Conservation (phyloP, 202 grass and related monocot genomes). For the Setaria viridis region DNA sequence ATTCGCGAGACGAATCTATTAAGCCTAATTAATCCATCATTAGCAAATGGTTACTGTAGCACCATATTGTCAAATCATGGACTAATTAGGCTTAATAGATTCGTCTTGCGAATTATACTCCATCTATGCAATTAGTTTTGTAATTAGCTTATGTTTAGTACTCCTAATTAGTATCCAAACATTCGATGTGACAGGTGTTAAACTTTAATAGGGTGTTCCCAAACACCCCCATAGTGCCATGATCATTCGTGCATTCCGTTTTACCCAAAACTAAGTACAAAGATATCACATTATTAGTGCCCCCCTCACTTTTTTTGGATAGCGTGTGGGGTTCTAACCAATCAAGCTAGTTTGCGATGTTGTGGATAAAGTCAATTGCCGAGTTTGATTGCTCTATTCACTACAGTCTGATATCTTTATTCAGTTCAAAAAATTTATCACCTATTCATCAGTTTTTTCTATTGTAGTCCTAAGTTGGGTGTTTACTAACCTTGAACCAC, state of each 20-base stretch:
- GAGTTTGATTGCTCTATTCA: background rate
- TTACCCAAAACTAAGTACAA: background rate
- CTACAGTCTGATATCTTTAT: background rate
- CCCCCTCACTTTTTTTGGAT: background rate
- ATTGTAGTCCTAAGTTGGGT: background rate
- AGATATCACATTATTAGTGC: too few species aligned
- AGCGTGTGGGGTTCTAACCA: background rate
- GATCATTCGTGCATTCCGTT: background rate
- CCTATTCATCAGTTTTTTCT: slow-evolving; percentile 10
- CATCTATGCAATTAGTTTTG: too few species aligned
- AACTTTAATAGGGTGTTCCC: too few species aligned
- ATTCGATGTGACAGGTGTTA: too few species aligned
- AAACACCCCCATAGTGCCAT: background rate
- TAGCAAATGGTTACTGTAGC: too few species aligned
- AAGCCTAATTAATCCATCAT: too few species aligned
- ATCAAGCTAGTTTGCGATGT: slow-evolving; percentile 13
- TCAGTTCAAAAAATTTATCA: background rate
- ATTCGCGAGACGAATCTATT: too few species aligned
- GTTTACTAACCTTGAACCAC: slow-evolving; percentile 3
- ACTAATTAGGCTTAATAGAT: too few species aligned
- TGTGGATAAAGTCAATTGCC: background rate
- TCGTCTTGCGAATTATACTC: too few species aligned
- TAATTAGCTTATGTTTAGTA: too few species aligned
- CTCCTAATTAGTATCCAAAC: too few species aligned
- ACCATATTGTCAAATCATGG: too few species aligned